Evolutionary conservation across 495 filamentous ascomycete genomes (phyloP).

Genomic region (Lophiostoma macrostomum): DNA sequence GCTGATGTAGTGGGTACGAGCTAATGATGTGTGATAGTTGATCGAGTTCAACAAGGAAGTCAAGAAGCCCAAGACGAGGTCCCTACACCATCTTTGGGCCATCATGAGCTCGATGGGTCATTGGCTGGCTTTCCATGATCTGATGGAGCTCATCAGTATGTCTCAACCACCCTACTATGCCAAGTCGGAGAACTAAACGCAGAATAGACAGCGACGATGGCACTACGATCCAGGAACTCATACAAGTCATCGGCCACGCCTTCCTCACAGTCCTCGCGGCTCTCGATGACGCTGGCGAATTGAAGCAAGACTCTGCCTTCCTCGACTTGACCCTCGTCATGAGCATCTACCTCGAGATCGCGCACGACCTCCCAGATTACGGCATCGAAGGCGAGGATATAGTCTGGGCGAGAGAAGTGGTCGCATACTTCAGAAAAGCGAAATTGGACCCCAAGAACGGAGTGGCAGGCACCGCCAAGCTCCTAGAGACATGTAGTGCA

Average conservation of each 20-base stretch:
- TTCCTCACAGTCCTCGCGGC: slow-evolving; percentile 10
- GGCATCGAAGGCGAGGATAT: slow-evolving; percentile 7
- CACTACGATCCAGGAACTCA: neutral
- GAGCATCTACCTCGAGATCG: slow-evolving; percentile 2
- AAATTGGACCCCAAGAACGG: slow-evolving; percentile 2
- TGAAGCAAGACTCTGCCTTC: slow-evolving; percentile 5
- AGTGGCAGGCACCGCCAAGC: slow-evolving; percentile 1
- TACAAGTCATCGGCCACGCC: slow-evolving; percentile 11
- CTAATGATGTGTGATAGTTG: slow-evolving; percentile 14
- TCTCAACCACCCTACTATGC: neutral
- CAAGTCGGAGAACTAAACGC: neutral
- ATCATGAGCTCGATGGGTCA: slow-evolving; percentile 4
- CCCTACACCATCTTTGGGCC: slow-evolving; percentile 1
- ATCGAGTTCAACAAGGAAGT: slow-evolving; percentile 41
- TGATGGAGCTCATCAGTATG: slow-evolving; percentile 1
- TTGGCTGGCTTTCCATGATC: neutral
- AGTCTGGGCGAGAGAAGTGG: slow-evolving; percentile 5
- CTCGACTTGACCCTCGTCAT: slow-evolving; percentile 19
- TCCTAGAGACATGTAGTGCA: slow-evolving; percentile 3
- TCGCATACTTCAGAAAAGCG: slow-evolving; percentile 12
- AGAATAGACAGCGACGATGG: slow-evolving; percentile 9
- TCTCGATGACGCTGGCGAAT: slow-evolving; percentile 9
- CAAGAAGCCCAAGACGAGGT: slow-evolving; percentile 3
- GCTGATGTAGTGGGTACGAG: neutral
- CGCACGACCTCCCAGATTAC: slow-evolving; percentile 4